A percentile compares a stretch with the other conserved stretches of the same genome.
Conservation (phyloP, 2,329 filamentous ascomycete species). For the Colletotrichum cereale region DNA sequence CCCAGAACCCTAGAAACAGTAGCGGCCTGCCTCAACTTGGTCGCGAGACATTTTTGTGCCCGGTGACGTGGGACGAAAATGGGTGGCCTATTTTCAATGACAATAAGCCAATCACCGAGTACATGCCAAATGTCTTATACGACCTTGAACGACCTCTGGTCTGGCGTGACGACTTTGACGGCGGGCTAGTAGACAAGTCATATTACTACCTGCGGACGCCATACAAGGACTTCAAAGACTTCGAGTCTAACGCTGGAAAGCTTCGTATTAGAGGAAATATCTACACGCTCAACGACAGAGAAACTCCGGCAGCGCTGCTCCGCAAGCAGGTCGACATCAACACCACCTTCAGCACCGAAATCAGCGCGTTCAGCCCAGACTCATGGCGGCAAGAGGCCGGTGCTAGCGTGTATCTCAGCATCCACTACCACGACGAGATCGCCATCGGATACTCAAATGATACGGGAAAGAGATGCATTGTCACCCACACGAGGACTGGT, state of each 20-base stretch:
- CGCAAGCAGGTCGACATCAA: slow-evolving; percentile 40
- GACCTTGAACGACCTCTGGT: slow-evolving; percentile 26
- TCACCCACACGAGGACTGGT: slow-evolving; percentile 34
- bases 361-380: slow-evolving; percentile 29
- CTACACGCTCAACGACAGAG: slow-evolving; percentile 38
- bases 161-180: slow-evolving; percentile 41
- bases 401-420: slow-evolving; percentile 37
- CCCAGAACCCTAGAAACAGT: slow-evolving; percentile 34
- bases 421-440: slow-evolving; percentile 40
- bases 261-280: slow-evolving; percentile 35
- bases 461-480: slow-evolving; percentile 25
- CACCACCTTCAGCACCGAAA: slow-evolving; percentile 39
- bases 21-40: slow-evolving; percentile 37
- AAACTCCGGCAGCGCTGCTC: slow-evolving; percentile 36
- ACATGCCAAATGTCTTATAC: slow-evolving; percentile 34
- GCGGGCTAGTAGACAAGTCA: slow-evolving; percentile 30
- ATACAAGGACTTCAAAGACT: slow-evolving; percentile 40
- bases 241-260: slow-evolving; percentile 32
- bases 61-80: slow-evolving; percentile 37
- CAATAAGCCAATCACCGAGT: slow-evolving; percentile 30
- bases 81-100: slow-evolving; percentile 40
- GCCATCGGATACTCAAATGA: slow-evolving; percentile 27
- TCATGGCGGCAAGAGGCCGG: slow-evolving; percentile 37
- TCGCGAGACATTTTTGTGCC: slow-evolving; percentile 39
- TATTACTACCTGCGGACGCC: slow-evolving; percentile 40